Base-by-base conservation (phyloP, 306 rosid genomes). In the Rosa chinensis region DNA sequence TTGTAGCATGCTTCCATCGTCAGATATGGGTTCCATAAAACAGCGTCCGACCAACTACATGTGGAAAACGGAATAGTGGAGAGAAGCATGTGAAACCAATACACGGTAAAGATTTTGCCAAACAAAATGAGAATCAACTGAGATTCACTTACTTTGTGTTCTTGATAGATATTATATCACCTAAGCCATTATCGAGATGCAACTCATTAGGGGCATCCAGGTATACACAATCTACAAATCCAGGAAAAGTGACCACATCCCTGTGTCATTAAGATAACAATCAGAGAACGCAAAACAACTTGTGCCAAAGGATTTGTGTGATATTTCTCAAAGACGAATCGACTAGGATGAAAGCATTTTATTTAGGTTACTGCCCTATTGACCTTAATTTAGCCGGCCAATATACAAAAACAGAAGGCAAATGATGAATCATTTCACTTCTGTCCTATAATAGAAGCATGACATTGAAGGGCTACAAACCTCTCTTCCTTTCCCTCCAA, bases 21-120 rank as follows among this genome's bases (percentile, higher is more conserved):
- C 85, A 90, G 90, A 87, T 95, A 73, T 10, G 99, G 98, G 87
- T 95, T 95, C 99, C 99, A 95, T 83, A 95, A 56, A 71, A 95
- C 99, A 44, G 96, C 90, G 78, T 95, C 99, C n/a, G 93, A 85
- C 99, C 99, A 93, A 84, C 99, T 92, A 70, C 89, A 85, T 58
- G 11, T 43, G 69, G 23, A 61, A 78, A 79, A 78, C 58, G 50
- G 56, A 45, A 74, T 74, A 77, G 43, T 74, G 73, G 68, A 69
- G 56, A 42, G 58, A 73, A 81, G 74, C 72, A 82, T 17, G 63
- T 70, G 75, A 67, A 66, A 32, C 1, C 53, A 4, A 48, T 10
- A 70, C 14, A 80, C 10, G 6, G 66, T 56, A 17, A 49, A 70
- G 37, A 39, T 70, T 18, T 71, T 71, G 72, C 80, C 17, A 77